Evolutionary conservation across 192 early-diverging fungal species (phyloP).

Genomic region (Dissophora ornata): DNA sequence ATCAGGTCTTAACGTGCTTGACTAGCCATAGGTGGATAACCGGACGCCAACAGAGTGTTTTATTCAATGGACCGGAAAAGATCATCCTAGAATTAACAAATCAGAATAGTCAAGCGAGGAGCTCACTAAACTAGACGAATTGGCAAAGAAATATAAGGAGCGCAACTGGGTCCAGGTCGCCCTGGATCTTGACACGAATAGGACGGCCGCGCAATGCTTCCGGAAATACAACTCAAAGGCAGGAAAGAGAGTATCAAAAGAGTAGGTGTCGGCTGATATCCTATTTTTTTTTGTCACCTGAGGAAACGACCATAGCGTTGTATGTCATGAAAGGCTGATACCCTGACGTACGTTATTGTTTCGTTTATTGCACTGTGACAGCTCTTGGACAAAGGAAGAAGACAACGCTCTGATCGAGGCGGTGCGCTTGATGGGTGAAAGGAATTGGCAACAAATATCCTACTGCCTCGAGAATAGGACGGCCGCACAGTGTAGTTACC

Average conservation of each 20-base stretch:
- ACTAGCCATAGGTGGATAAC: constrained; percentile 70
- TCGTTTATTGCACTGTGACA: no score
- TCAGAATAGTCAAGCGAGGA: constrained; percentile 73
- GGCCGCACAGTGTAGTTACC: constrained; percentile 76
- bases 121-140: constrained; percentile 53
- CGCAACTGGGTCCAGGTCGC: constrained; percentile 79
- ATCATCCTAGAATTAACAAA: constrained; percentile 83
- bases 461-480: constrained; percentile 71
- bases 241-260: constrained; percentile 31
- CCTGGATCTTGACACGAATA: constrained; percentile 67
- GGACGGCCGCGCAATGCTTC: constrained; percentile 82
- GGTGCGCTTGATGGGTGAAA: constrained; percentile 74
- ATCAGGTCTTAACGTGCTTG: no score
- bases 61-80: constrained; percentile 83
- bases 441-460: constrained; percentile 79
- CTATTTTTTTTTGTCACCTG: no score
- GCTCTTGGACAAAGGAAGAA: constrained; percentile 77
- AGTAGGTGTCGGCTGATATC: constrained; percentile 4
- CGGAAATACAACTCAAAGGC: constrained; percentile 67
- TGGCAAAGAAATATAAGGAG: constrained; percentile 58
- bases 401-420: constrained; percentile 70
- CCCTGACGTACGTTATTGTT: no score
- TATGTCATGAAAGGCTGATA: no score
- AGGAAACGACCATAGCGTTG: no score
- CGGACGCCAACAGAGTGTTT: constrained; percentile 76